Evolutionary conservation across 2,329 filamentous ascomycete genomes (phyloP).

Genomic region (Neocatenulostroma microsporum): DNA sequence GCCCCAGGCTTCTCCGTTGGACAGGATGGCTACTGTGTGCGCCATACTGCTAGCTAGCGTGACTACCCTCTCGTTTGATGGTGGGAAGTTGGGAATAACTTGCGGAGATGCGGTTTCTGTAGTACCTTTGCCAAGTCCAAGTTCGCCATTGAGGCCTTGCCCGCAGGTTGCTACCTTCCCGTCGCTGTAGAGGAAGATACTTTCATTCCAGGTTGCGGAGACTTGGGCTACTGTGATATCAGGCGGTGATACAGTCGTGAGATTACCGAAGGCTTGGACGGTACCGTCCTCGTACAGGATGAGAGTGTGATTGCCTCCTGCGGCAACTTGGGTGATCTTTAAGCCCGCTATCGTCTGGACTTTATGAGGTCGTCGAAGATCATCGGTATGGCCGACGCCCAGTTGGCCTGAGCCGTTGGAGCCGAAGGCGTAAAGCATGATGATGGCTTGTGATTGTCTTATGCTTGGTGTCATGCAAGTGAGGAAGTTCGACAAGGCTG

Average conservation of each 20-base stretch:
- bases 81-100: constrained; percentile 57
- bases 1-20: constrained; percentile 69
- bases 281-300: constrained; percentile 54
- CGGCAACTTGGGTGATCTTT: constrained; percentile 36
- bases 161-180: constrained; percentile 57
- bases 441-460: not conserved
- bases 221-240: constrained; percentile 2
- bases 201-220: constrained; percentile 68
- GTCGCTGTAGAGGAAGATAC: constrained; percentile 52
- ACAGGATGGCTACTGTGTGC: constrained; percentile 66
- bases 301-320: constrained; percentile 84
- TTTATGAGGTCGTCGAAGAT: constrained; percentile 39
- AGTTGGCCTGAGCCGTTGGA: constrained; percentile 49
- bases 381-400: constrained; percentile 38
- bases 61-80: constrained; percentile 48
- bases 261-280: constrained; percentile 56
- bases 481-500: too few species aligned
- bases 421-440: constrained; percentile 32
- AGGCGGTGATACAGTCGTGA: not conserved
- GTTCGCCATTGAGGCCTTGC: constrained; percentile 60
- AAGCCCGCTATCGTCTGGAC: constrained; percentile 28
- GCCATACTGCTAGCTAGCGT: constrained; percentile 66
- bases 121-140: constrained; percentile 51
- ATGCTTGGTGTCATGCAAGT: too few species aligned
- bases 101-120: constrained; percentile 31